Evolutionary conservation across 176 grass and related monocot species (phyloP).

Genomic region (Zizania latifolia): DNA sequence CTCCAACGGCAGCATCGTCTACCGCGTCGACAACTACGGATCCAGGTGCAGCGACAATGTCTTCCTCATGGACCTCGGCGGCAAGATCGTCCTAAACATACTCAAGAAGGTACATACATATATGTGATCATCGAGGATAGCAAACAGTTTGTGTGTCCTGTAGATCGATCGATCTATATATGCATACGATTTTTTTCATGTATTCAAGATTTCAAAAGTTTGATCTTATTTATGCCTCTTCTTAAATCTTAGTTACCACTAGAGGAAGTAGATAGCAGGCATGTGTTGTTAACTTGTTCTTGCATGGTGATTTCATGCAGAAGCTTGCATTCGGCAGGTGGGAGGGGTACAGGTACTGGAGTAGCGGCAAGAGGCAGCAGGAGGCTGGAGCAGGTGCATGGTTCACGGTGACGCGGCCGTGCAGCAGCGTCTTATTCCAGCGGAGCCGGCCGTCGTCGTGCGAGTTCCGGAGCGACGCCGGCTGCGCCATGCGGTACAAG

Average conservation of each 20-base stretch:
- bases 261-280: too few species aligned
- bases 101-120: constrained; percentile 35
- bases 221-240: too few species aligned
- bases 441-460: constrained; percentile 25
- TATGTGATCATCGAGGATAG: too few species aligned
- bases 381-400: constrained; percentile 2
- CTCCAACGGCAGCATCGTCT: constrained; percentile 50
- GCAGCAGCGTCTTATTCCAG: constrained; percentile 25
- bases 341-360: constrained; percentile 46
- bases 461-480: constrained; percentile 27
- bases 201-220: background rate
- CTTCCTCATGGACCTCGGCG: constrained; percentile 61
- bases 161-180: too few species aligned
- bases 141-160: too few species aligned
- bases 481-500: constrained; percentile 27
- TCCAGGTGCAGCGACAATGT: constrained; percentile 35
- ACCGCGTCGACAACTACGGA: constrained; percentile 71
- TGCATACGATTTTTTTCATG: too few species aligned
- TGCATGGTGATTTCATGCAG: constrained; percentile 23
- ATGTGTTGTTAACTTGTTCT: background rate
- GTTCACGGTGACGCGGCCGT: constrained; percentile 45
- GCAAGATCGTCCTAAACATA: constrained; percentile 43
- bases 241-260: too few species aligned
- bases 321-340: constrained; percentile 45
- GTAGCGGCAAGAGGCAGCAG: constrained; percentile 3